Base-by-base conservation (phyloP, 257 asterid genomes). In the Thymus mandschuricus region DNA sequence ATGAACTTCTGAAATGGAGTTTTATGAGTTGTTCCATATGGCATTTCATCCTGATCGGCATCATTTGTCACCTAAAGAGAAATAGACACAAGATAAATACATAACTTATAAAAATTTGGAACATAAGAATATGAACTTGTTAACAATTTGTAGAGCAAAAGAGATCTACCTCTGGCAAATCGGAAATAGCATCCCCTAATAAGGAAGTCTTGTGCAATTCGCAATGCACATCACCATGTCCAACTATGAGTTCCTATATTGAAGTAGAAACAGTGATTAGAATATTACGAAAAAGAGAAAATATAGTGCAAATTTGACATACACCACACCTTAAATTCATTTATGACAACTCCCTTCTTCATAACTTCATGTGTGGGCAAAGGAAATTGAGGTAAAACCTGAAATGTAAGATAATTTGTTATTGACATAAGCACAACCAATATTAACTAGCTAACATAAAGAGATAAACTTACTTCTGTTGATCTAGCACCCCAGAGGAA, bases 401-500 rank as follows among this genome's bases (percentile, higher is more conserved):
- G 81, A 46, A 72, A 12, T 10, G 74, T 31, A 34, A 74, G 57
- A 41, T 7, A 45, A 38, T 3, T 5, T 43, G 67, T 10, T 48
- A 64, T 44, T 6, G 28, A 34, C 15, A 40, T 52, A 21, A 31
- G 34, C 8, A 33, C 6, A 21, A 21, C 28, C 2, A 28, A 11
- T 3, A 43, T 64, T n/a, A 45, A 35, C n/a, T 15, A 35, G 38
- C 44, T 5, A 54, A 12, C 10, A 29, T 11, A 28, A 6, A 6
- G 7, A 1, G 4, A 50, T 10, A n/a, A 56, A 13, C 69, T 63
- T 56, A 79, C 86, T 81, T 84, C 86, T 13, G 56, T 57, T 7
- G 73, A 58, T 55, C 61, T 74, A 30, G 82, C 85, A 72, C 89
- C 89, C 82, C 80, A 84, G 41, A 84, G 70, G 76, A 84, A 84